Base-by-base conservation (phyloP, 2,329 filamentous ascomycete species). In the Periconia macrospinosa region DNA sequence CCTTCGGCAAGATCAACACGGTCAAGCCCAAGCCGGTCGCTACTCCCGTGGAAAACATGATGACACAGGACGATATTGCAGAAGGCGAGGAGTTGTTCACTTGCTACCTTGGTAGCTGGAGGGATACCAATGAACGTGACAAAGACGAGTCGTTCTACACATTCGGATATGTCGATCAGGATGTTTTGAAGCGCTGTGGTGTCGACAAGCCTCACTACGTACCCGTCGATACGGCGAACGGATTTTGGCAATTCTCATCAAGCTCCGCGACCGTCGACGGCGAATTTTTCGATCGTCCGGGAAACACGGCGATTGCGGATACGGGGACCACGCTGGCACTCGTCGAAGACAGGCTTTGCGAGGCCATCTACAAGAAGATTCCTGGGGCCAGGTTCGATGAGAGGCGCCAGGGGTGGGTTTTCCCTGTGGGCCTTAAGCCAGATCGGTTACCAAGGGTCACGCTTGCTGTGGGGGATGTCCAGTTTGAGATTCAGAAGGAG, bases 31-130 rank as follows among this genome's bases (percentile, higher is more conserved):
- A 74, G 6, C 75, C 79, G 0, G 83, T 86, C 52, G 72, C 75
- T 15, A 90, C 87, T 0, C 86, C 86, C 0, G 82, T 90, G 13
- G 85, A 87, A 63, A 90, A 88, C 75, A 86, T 90, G 84, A 86
- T 88, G 54, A 75, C 66, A 55, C 79, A 86, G 62, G 53, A 75
- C 1, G n/a, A n/a, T n/a, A n/a, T n/a, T n/a, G 72, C 78, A 45
- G 75, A 75, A 0, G 8, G 8, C 5, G 67, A 79, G 1, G 78
- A 84, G 64, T 77, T 89, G 7, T 89, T 89, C 73, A 89, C 86
- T 0, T 83, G 80, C 18, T 85, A 85, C 52, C 78, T 89, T 44
- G 85, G 85, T 58, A 79, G 81, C 61, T 76, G 79, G 72, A 76
- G 80, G 44, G 83, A 86, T 62, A 63, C 68, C 37, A 62, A 76